These are phyloP conservation scores for Chrysanthemum makinoi DNA, from an alignment of 129 eudicot genomes.

Conservation along the genomic window DNA sequence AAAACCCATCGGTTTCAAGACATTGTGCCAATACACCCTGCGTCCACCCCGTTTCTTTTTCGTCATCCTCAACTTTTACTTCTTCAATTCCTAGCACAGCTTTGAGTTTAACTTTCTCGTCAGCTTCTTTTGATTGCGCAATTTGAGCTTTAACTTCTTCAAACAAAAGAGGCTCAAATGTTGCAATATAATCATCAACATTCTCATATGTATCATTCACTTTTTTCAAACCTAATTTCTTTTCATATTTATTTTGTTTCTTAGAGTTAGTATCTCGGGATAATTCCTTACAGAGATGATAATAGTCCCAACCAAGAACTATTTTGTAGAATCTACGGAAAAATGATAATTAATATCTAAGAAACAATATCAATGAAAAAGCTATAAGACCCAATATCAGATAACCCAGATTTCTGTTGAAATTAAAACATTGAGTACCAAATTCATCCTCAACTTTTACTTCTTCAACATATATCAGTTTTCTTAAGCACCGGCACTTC, in stretches of 20 bases:
- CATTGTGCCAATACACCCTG: conserved; percentile 51
- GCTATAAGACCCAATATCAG: too few species aligned
- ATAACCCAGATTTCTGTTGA: too few species aligned
- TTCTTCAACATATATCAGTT: too few species aligned
- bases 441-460: too few species aligned
- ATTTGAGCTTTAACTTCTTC: conserved; percentile 98
- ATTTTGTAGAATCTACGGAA: conserved; percentile 69
- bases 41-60: conserved; percentile 58
- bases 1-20: conserved; percentile 78
- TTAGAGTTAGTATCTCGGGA: conserved; percentile 25
- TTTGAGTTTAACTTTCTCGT: too few species aligned
- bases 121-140: conserved; percentile 11
- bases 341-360: too few species aligned
- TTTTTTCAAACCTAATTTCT: conserved; percentile 48
- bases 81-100: too few species aligned
- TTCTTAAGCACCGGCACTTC: too few species aligned
- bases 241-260: conserved; percentile 32
- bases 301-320: conserved; percentile 91
- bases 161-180: conserved; percentile 85
- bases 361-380: too few species aligned
- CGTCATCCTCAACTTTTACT: conserved; percentile 54
- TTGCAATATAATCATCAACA: conserved; percentile 72
- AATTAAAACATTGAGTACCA: too few species aligned
- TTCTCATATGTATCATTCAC: conserved; percentile 66
- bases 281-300: conserved; percentile 45